Conservation (phyloP, 164 flowering plant genomes). For the Annona squamosa region DNA sequence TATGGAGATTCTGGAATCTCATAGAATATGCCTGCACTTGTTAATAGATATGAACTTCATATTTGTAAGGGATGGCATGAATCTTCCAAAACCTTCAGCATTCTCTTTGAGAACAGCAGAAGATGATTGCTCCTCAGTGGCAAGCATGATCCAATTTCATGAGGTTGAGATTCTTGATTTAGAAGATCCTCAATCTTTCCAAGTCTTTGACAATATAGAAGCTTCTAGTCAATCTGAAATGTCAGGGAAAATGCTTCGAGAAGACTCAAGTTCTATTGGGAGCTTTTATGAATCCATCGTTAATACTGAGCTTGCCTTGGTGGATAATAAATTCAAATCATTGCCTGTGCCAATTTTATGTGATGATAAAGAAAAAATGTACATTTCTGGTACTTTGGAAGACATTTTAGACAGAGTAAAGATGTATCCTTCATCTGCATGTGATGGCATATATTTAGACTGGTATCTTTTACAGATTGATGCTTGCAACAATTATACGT, state of each 20-base stretch:
- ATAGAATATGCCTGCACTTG: constrained; percentile 16
- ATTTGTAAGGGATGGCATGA: constrained; percentile 21
- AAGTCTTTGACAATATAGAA: constrained; percentile 20
- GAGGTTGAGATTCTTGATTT: constrained; percentile 51
- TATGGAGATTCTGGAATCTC: constrained; percentile 26
- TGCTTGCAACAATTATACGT: constrained; percentile 23
- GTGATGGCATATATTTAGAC: constrained; percentile 79
- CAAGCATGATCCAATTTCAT: constrained; percentile 35
- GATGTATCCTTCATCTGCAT: constrained; percentile 50
- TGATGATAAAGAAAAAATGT: constrained; percentile 30
- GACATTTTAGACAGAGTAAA: constrained; percentile 37
- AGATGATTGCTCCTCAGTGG: constrained; percentile 10
- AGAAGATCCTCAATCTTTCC: constrained; percentile 23
- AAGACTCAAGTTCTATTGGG: constrained; percentile 31
- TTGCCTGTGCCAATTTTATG: constrained; percentile 63
- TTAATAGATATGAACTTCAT: constrained; percentile 35
- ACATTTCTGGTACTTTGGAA: constrained; percentile 25
- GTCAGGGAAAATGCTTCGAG: constrained; percentile 34
- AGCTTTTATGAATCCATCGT: constrained; percentile 55
- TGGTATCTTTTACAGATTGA: constrained; percentile 72
- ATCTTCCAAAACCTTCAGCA: constrained; percentile 14
- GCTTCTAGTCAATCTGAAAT: constrained; percentile 20
- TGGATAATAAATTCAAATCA: constrained; percentile 68
- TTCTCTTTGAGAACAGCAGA: constrained; percentile 15
- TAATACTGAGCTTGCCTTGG: constrained; percentile 53